These are phyloP conservation scores for Penicillium hordei DNA, from an alignment of 2,329 filamentous ascomycete species.

Conservation along the genomic window DNA sequence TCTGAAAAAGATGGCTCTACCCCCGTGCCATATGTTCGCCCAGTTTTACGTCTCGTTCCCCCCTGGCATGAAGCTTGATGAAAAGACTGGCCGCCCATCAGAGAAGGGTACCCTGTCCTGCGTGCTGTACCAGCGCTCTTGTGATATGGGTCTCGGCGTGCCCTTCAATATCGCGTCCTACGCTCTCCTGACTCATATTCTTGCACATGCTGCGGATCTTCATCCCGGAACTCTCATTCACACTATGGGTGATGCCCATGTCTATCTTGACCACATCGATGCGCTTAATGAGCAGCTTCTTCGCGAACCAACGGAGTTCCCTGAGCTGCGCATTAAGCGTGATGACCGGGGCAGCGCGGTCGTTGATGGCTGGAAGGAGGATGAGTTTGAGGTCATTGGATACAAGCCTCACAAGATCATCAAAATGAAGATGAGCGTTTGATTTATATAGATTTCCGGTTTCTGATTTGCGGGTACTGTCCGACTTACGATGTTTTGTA, in stretches of 20 bases:
- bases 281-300: slow-evolving; percentile 78
- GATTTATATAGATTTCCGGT: slow-evolving; percentile 10
- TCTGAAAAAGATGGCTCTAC: slow-evolving; percentile 82
- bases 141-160: slow-evolving; percentile 95
- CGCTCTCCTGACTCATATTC: slow-evolving; percentile 90
- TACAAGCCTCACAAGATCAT: slow-evolving; percentile 92
- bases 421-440: slow-evolving; percentile 98
- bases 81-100: slow-evolving; percentile 30
- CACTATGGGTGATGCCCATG: slow-evolving; percentile 97
- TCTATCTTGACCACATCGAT: slow-evolving; percentile 90
- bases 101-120: slow-evolving; percentile 75
- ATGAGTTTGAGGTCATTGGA: slow-evolving; percentile 82
- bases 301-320: slow-evolving; percentile 78
- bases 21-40: slow-evolving; percentile 96
- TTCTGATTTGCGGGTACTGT: neutral
- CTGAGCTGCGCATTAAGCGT: slow-evolving; percentile 69
- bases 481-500: slow-evolving; percentile 20
- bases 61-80: slow-evolving; percentile 27
- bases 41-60: slow-evolving; percentile 88
- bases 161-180: slow-evolving; percentile 98
- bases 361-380: slow-evolving; percentile 86
- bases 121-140: slow-evolving; percentile 87
- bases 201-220: slow-evolving; percentile 82
- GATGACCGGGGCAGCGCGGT: slow-evolving; percentile 74
- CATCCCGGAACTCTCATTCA: slow-evolving; percentile 86